phyloP scores from a whole-genome alignment of 345 rosid species.

The Geranium brycei region DNA sequence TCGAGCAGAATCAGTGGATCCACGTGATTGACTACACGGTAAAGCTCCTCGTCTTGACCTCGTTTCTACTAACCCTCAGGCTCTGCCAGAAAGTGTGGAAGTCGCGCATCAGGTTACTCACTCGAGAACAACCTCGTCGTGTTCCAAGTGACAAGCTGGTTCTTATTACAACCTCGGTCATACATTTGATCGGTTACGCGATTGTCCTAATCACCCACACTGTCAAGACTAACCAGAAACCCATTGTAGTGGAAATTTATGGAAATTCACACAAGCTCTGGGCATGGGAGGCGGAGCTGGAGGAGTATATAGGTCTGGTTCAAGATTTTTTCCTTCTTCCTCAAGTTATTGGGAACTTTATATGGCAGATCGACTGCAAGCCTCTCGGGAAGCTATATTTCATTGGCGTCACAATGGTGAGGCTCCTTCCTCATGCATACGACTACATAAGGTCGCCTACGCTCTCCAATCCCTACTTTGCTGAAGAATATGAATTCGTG shows the following conservation, averaged over 20 bases:
- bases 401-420: constrained; percentile 50
- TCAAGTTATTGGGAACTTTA: constrained; percentile 57
- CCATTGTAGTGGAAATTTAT: constrained; percentile 14
- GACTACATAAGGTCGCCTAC: constrained; percentile 42
- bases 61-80: constrained; percentile 61
- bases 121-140: constrained; percentile 40
- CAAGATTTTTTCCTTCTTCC: constrained; percentile 90
- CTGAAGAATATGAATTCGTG: constrained; percentile 52
- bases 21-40: constrained; percentile 55
- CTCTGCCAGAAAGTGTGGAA: constrained; percentile 81
- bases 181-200: constrained; percentile 47
- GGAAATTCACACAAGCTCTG: constrained; percentile 14
- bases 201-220: constrained; percentile 38
- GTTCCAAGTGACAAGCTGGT: constrained; percentile 59
- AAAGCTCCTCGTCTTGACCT: constrained; percentile 59
- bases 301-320: constrained; percentile 73
- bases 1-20: constrained; percentile 57
- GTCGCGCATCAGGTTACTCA: constrained; percentile 45
- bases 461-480: constrained; percentile 49
- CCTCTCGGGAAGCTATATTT: constrained; percentile 56
- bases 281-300: constrained; percentile 56
- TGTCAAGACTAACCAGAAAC: constrained; percentile 19
- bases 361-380: constrained; percentile 57
- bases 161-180: constrained; percentile 24
- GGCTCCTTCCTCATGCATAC: constrained; percentile 70